Evolutionary conservation across 1,284 basidiomycete genomes (phyloP).

Genomic region (Caloboletus firmus): DNA sequence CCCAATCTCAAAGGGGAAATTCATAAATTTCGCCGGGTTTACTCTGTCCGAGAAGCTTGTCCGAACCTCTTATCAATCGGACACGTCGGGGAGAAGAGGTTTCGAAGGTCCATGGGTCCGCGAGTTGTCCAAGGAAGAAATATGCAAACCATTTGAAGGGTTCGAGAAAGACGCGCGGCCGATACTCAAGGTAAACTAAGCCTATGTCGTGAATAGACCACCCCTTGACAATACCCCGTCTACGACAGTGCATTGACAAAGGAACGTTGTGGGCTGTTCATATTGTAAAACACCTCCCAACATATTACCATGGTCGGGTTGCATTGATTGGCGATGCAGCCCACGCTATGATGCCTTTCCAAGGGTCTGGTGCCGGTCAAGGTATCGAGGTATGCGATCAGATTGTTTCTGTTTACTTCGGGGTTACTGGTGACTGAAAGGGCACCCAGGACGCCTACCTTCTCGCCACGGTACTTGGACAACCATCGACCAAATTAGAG

Average conservation of each 20-base stretch:
- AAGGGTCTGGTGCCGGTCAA: conserved; percentile 56
- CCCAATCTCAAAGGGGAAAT: conserved; percentile 32
- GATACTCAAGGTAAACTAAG: conserved; percentile 27
- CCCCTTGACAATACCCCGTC: not conserved
- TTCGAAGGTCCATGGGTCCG: conserved; percentile 35
- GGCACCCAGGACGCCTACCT: conserved; percentile 38
- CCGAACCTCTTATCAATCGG: conserved; percentile 21
- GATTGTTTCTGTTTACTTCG: not conserved
- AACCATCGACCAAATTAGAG: conserved; percentile 37
- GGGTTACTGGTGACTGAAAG: not conserved
- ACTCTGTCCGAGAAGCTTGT: conserved; percentile 31
- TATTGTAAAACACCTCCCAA: conserved; percentile 40
- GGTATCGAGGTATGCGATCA: conserved; percentile 48
- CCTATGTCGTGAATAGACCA: not conserved
- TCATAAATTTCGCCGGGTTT: conserved; percentile 37
- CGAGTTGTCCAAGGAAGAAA: conserved; percentile 30
- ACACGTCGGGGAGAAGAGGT: conserved; percentile 18
- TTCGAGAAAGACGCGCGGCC: conserved; percentile 33
- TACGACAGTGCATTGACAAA: conserved; percentile 37
- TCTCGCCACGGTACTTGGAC: conserved; percentile 46
- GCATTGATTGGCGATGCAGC: conserved; percentile 58
- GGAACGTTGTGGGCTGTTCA: conserved; percentile 53
- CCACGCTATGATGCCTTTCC: conserved; percentile 56
- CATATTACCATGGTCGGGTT: conserved; percentile 42
- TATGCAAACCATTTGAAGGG: conserved; percentile 25